Evolutionary conservation across 2,329 filamentous ascomycete species (phyloP).

Genomic region (Pseudogymnoascus sp.): DNA sequence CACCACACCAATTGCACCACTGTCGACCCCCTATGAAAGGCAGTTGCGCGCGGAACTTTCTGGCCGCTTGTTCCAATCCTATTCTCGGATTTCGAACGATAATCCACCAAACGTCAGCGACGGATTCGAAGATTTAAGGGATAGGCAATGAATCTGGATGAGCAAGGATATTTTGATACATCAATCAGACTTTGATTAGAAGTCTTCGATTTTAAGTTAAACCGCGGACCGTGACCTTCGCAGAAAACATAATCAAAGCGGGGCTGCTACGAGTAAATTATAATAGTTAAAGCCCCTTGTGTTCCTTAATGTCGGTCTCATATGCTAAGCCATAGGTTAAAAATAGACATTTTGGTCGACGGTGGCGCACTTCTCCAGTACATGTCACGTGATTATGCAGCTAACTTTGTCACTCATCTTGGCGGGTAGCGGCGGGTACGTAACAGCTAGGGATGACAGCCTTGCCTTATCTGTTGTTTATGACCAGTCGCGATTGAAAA

Average conservation of each 20-base stretch:
- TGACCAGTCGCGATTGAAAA: background rate
- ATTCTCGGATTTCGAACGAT: slow-evolving; percentile 5
- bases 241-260: background rate
- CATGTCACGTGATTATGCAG: background rate
- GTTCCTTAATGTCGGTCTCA: background rate
- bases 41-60: slow-evolving; percentile 25
- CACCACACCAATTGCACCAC: slow-evolving; percentile 37
- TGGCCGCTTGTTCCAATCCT: slow-evolving; percentile 2
- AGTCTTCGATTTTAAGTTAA: background rate
- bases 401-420: background rate
- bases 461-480: slow-evolving; percentile 8
- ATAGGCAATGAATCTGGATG: background rate
- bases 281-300: background rate
- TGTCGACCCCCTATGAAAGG: slow-evolving; percentile 38
- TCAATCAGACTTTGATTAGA: background rate
- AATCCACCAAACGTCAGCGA: background rate
- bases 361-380: background rate
- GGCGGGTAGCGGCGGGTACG: background rate
- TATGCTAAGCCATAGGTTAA: background rate
- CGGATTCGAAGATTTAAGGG: background rate
- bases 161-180: background rate
- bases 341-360: background rate
- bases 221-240: background rate
- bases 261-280: background rate
- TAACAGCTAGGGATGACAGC: slow-evolving; percentile 4